Conservation (phyloP, 2,329 filamentous ascomycete species). For the Aspergillus felis region DNA sequence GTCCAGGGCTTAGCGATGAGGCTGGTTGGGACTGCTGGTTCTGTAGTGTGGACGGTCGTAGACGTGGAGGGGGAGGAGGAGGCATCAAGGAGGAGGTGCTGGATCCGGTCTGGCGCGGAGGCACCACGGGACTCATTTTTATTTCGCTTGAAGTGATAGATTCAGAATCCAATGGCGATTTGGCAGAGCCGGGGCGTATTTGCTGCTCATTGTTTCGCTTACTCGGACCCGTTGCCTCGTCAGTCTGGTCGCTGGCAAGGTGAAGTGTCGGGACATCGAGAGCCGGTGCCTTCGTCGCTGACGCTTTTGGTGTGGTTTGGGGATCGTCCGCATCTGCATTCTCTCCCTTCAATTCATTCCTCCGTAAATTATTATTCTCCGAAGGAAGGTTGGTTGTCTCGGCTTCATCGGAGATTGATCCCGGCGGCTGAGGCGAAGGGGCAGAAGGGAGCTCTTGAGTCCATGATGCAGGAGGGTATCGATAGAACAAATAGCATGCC, state of each 20-base stretch:
- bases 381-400: slow-evolving; percentile 5
- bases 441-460: slow-evolving; percentile 15
- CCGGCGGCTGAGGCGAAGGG: slow-evolving; percentile 11
- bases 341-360: slow-evolving; percentile 8
- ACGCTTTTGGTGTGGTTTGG: slow-evolving; percentile 37
- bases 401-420: slow-evolving; percentile 14
- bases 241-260: slow-evolving; percentile 21
- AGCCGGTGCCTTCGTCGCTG: slow-evolving; percentile 19
- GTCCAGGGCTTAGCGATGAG: slow-evolving; percentile 9
- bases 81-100: slow-evolving; percentile 29
- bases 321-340: slow-evolving; percentile 17
- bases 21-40: slow-evolving; percentile 14
- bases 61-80: slow-evolving; percentile 31
- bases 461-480: slow-evolving; percentile 35
- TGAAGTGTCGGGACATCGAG: slow-evolving; percentile 31
- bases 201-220: slow-evolving; percentile 3
- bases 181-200: slow-evolving; percentile 7
- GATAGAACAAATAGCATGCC: slow-evolving; percentile 38
- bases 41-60: slow-evolving; percentile 20
- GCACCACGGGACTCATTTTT: slow-evolving; percentile 9
- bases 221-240: slow-evolving; percentile 6
- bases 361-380: slow-evolving; percentile 7
- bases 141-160: slow-evolving; percentile 5
- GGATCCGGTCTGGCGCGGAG: slow-evolving; percentile 6
- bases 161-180: slow-evolving; percentile 4